Evolutionary conservation across 1,284 basidiomycete genomes (phyloP).

Genomic region (Leccinum cinnamomeum): DNA sequence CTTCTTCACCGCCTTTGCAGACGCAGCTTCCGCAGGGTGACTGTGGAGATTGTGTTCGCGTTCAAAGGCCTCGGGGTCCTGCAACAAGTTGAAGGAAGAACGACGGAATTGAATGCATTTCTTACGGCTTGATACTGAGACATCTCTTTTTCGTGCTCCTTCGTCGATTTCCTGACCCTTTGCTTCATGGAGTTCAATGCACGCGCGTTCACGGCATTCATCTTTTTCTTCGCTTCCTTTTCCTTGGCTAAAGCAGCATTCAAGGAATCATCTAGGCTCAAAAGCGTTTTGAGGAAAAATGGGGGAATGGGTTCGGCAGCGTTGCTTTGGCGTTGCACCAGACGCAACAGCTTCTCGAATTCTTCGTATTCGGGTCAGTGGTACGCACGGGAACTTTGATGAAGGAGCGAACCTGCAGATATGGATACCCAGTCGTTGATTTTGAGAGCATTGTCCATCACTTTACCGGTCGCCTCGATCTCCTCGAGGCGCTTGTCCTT

Average conservation of each 20-base stretch:
- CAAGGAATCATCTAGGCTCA: slow-evolving; percentile 77
- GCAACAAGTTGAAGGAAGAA: slow-evolving; percentile 10
- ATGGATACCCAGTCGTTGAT: slow-evolving; percentile 97
- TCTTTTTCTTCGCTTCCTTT: slow-evolving; percentile 94
- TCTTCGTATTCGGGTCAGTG: slow-evolving; percentile 51
- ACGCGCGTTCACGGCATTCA: slow-evolving; percentile 93
- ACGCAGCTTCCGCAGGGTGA: slow-evolving; percentile 48
- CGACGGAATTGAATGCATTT: slow-evolving; percentile 4
- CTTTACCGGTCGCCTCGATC: slow-evolving; percentile 86
- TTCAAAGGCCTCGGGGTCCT: slow-evolving; percentile 92
- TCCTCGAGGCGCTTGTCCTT: slow-evolving; percentile 86
- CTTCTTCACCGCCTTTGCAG: slow-evolving; percentile 45
- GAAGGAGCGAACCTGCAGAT: slow-evolving; percentile 63
- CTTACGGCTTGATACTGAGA: slow-evolving; percentile 79
- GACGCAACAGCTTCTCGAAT: slow-evolving; percentile 92
- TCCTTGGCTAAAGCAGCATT: slow-evolving; percentile 78
- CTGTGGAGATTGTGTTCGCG: slow-evolving; percentile 62
- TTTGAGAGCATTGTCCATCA: slow-evolving; percentile 93
- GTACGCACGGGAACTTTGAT: not conserved
- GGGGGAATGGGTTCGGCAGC: slow-evolving; percentile 86
- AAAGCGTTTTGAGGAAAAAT: slow-evolving; percentile 80
- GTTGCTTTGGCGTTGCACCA: slow-evolving; percentile 88
- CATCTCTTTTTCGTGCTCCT: slow-evolving; percentile 87
- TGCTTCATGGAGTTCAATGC: slow-evolving; percentile 97
- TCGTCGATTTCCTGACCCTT: slow-evolving; percentile 89